Percentiles rank a stretch among this genome's conserved stretches.
These are phyloP conservation scores for Rhodotorula sp. DNA, from an alignment of 1,284 basidiomycete species.

Conservation along the genomic window DNA sequence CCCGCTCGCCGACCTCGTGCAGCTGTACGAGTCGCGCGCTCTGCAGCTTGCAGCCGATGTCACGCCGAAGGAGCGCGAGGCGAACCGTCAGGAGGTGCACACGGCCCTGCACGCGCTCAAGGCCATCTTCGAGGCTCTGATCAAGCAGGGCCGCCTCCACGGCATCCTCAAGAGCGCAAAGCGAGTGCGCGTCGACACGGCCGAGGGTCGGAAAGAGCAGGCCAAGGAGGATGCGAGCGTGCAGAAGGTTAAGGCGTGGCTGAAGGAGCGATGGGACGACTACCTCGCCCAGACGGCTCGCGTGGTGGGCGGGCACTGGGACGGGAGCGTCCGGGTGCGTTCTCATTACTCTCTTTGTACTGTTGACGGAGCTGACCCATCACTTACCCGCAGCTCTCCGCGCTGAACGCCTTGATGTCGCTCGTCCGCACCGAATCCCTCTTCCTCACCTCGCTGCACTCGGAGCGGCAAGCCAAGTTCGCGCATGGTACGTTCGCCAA, in stretches of 20 bases:
- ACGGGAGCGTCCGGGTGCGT: constrained; percentile 39
- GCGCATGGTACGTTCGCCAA: constrained; percentile 68
- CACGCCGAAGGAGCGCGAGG: constrained; percentile 48
- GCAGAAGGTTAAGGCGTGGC: constrained; percentile 44
- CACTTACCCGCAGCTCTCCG: constrained; percentile 29
- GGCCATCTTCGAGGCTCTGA: constrained; percentile 69
- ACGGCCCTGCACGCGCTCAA: constrained; percentile 81
- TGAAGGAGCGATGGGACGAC: constrained; percentile 40
- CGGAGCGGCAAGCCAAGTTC: constrained; percentile 56
- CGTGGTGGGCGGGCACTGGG: constrained; percentile 36
- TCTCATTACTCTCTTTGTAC: background rate
- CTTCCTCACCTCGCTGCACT: constrained; percentile 43
- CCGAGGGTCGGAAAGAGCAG: constrained; percentile 1
- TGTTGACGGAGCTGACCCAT: background rate
- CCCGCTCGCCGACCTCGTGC: constrained; percentile 71
- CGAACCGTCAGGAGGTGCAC: constrained; percentile 58
- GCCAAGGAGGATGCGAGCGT: constrained; percentile 28
- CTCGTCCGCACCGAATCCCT: constrained; percentile 43
- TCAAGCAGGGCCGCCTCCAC: constrained; percentile 63
- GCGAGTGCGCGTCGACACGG: constrained; percentile 35
- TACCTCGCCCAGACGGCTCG: constrained; percentile 38
- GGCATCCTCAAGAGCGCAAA: constrained; percentile 44
- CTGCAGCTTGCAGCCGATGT: constrained; percentile 48
- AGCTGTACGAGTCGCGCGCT: constrained; percentile 51
- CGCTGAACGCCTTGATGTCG: constrained; percentile 43